Evolutionary conservation across 2,329 filamentous ascomycete genomes (phyloP).

Genomic region (Fusarium sp.): DNA sequence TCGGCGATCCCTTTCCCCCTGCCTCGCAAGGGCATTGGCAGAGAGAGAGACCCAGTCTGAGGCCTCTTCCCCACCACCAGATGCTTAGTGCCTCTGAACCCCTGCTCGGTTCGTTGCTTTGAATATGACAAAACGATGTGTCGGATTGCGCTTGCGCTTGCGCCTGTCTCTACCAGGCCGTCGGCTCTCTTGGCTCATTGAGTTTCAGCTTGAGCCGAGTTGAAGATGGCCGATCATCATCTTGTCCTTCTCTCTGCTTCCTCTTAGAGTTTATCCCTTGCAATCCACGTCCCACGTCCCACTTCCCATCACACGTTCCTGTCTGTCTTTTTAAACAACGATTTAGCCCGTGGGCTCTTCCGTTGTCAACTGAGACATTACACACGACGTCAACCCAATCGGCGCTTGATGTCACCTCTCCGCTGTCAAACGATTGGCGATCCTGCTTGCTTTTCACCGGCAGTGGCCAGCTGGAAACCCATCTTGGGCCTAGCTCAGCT

Average conservation of each 20-base stretch:
- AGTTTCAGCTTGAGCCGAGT: constrained; percentile 22
- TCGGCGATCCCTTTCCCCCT: constrained; percentile 29
- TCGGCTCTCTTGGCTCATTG: constrained; percentile 19
- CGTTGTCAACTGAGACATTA: constrained; percentile 41
- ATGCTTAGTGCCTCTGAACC: constrained; percentile 26
- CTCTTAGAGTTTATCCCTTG: constrained; percentile 43
- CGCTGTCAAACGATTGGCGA: constrained; percentile 34
- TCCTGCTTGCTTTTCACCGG: constrained; percentile 30
- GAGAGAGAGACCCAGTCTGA: constrained; percentile 25
- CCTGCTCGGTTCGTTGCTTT: constrained; percentile 20
- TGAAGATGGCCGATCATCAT: constrained; percentile 27
- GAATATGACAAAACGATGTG: constrained; percentile 12
- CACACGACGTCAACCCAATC: constrained; percentile 26
- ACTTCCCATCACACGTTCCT: constrained; percentile 39
- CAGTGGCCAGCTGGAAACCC: constrained; percentile 39
- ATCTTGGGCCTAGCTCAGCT: constrained; percentile 29
- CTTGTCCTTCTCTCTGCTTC: constrained; percentile 10
- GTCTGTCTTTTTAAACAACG: constrained; percentile 20
- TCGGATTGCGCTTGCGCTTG: constrained; percentile 25
- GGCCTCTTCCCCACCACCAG: constrained; percentile 37
- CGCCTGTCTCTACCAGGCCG: constrained; percentile 18
- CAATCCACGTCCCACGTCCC: constrained; percentile 63
- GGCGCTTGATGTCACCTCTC: constrained; percentile 23
- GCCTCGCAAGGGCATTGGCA: constrained; percentile 29
- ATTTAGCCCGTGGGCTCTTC: constrained; percentile 19